phyloP scores from a whole-genome alignment of 345 rosid species.

The Sisymbrium altissimum region DNA sequence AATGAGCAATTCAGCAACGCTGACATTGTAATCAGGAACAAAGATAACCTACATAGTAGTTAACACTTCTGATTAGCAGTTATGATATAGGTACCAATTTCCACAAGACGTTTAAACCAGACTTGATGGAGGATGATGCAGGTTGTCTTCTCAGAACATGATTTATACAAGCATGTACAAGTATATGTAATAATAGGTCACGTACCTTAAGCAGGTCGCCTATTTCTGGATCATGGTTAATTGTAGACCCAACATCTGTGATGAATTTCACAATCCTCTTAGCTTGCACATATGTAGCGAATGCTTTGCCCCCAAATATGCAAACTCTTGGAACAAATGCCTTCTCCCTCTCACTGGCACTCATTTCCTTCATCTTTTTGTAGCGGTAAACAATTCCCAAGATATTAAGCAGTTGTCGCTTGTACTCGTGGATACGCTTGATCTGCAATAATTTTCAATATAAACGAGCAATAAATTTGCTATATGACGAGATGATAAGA shows the following conservation, averaged over 20 bases:
- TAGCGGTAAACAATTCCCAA: conserved; percentile 70
- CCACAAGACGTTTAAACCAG: neutral
- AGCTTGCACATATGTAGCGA: conserved; percentile 77
- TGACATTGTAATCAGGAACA: conserved; percentile 82
- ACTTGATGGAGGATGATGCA: neutral
- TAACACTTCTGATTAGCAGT: conserved; percentile 4
- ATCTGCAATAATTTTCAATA: conserved; percentile 41
- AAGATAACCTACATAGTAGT: conserved; percentile 51
- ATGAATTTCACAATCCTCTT: conserved; percentile 78
- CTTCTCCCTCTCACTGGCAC: conserved; percentile 44
- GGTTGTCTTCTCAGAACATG: neutral
- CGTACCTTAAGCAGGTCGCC: conserved; percentile 72
- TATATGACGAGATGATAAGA: neutral
- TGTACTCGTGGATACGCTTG: conserved; percentile 79
- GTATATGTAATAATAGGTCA: neutral
- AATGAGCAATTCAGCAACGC: conserved; percentile 78
- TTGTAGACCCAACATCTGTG: conserved; percentile 62
- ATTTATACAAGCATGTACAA: neutral
- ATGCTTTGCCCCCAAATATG: conserved; percentile 83
- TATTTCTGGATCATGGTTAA: conserved; percentile 69
- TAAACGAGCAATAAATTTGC: neutral
- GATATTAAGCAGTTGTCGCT: conserved; percentile 67
- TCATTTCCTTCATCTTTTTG: conserved; percentile 81
- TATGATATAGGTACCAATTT: neutral
- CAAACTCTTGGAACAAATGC: conserved; percentile 67